phyloP scores from a whole-genome alignment of 179 eudicot genomes.

The Spergularia azorica region DNA sequence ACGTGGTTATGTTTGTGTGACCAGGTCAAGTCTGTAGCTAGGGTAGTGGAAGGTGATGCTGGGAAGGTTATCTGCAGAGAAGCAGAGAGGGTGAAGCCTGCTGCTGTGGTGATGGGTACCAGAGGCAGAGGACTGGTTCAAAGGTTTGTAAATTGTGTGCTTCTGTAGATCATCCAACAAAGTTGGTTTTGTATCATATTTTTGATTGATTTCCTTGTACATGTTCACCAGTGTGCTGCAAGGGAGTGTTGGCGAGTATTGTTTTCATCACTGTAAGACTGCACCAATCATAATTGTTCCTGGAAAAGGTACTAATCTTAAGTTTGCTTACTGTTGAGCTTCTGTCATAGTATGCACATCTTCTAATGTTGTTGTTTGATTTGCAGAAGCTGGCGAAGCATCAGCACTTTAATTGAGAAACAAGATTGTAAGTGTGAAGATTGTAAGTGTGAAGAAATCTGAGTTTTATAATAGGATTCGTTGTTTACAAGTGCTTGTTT shows the following conservation, averaged over 20 bases:
- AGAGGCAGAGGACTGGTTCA: slow-evolving; percentile 81
- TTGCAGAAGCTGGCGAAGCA: slow-evolving; percentile 75
- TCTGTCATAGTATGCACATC: neutral
- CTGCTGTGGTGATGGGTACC: slow-evolving; percentile 79
- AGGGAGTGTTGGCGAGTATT: slow-evolving; percentile 91
- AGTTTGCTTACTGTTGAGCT: neutral
- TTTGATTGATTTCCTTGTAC: neutral
- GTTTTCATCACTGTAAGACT: slow-evolving; percentile 82
- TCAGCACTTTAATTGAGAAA: slow-evolving; percentile 46
- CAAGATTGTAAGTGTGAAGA: neutral
- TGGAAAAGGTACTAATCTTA: slow-evolving; percentile 62
- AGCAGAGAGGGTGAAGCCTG: slow-evolving; percentile 77
- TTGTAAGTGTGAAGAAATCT: slow-evolving; percentile 15
- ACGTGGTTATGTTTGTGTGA: neutral
- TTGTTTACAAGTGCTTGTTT: too few species aligned
- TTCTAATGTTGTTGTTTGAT: slow-evolving; percentile 14
- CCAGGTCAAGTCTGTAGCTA: slow-evolving; percentile 67
- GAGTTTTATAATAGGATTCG: neutral
- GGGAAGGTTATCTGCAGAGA: slow-evolving; percentile 85
- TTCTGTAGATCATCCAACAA: neutral
- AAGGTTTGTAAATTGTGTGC: slow-evolving; percentile 40
- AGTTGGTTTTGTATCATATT: neutral
- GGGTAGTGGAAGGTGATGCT: slow-evolving; percentile 86
- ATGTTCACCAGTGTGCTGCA: slow-evolving; percentile 62
- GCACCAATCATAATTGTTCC: slow-evolving; percentile 90